Percentiles rank a stretch among this genome's conserved stretches.
Evolutionary conservation across 2,329 filamentous ascomycete species (phyloP).

Genomic region (Ophiostoma triangulosporum): DNA sequence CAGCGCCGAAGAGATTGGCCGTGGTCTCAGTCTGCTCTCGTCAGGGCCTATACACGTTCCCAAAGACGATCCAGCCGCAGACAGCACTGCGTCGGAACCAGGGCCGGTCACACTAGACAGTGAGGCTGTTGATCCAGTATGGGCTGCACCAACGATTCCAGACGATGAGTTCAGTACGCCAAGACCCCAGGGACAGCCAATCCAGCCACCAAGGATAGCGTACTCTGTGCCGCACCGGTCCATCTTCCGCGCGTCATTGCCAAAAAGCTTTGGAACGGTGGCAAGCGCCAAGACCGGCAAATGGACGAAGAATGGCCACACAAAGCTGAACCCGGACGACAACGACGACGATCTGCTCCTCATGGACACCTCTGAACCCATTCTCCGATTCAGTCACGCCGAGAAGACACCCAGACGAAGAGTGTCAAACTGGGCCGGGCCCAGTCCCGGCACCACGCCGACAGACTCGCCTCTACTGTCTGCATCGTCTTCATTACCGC

Average conservation of each 20-base stretch:
- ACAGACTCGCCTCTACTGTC: background rate
- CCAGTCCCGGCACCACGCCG: background rate
- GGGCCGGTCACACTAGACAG: background rate
- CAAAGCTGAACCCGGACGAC: slow-evolving; percentile 13
- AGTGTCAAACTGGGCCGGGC: background rate
- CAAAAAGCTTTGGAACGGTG: background rate
- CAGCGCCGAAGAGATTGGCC: background rate
- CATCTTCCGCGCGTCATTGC: slow-evolving; percentile 4
- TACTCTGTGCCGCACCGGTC: background rate
- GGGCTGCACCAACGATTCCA: slow-evolving; percentile 25
- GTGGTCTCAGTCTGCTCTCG: background rate
- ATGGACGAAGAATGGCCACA: slow-evolving; percentile 5
- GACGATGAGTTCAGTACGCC: slow-evolving; percentile 12
- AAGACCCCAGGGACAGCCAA: background rate
- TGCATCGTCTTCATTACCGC: no score
- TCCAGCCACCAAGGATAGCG: background rate
- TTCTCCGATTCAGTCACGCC: background rate
- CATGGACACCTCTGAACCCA: background rate
- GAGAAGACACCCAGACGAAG: background rate
- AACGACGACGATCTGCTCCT: slow-evolving; percentile 17
- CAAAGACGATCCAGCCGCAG: background rate
- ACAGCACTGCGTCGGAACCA: background rate
- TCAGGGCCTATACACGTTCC: background rate
- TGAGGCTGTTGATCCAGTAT: slow-evolving; percentile 22
- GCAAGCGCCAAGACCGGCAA: background rate